Base-by-base conservation (phyloP, 106 monocot species). In the Acorus calamus region DNA sequence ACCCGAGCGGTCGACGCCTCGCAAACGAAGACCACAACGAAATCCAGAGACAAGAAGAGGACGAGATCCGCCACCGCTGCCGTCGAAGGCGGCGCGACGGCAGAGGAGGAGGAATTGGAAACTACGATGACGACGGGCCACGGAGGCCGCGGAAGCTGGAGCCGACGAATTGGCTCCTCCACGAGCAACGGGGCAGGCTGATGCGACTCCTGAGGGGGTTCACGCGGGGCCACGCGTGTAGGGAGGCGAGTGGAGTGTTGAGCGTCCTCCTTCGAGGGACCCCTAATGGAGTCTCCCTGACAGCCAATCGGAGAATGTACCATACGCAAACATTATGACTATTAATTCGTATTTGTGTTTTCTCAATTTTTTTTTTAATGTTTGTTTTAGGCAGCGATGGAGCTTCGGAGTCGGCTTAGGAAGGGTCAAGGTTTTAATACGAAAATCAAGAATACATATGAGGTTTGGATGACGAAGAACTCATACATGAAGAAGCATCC, bases 371-470 rank as follows among this genome's bases (percentile, higher is more conserved):
- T n/a, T n/a, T n/a, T n/a, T n/a, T n/a, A 2, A 61, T 57, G 59
- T 70, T 75, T 11, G 51, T 42, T 42, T 28, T 61, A 86, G 86
- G 63, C 71, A 0, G 81, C 81, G 51, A 81, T 86, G 81, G 86
- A 86, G 55, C 56, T 86, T 12, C 59, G 75, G 4, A 78, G 57
- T 13, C 74, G 81, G 42, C 73, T 81, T n/a, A 56, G 46, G n/a
- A 14, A 14, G 13, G 59, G 53, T 9, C 44, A 46, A 5, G 58
- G 53, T 42, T 81, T 73, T 43, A 57, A 50, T 4, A 59, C 13
- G 49, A 75, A 50, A 56, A 73, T 82, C 28, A 77, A 71, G 56
- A 55, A 79, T n/a, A 69, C 74, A 9, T 87, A 58, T 59, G 79
- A 83, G 14, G 11, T 63, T 11, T 83, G 82, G 79, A 77, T 69